phyloP scores from a whole-genome alignment of 805 yeast genomes.

The Scheffersomyces spartinae region DNA sequence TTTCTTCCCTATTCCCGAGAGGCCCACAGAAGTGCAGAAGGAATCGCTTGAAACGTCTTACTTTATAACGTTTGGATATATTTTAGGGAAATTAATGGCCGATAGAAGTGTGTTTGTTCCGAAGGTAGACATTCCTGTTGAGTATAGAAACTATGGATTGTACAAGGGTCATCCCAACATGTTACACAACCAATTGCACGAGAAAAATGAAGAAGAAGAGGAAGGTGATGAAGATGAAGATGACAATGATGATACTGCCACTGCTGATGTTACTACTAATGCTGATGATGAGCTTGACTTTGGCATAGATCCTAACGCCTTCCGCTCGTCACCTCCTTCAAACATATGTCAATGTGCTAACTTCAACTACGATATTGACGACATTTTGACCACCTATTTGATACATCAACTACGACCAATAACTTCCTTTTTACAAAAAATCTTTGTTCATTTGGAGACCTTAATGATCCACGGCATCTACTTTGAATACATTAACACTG shows the following conservation, averaged over 20 bases:
- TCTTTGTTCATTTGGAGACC: constrained; percentile 14
- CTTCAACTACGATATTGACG: constrained; percentile 22
- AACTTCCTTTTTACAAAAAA: constrained; percentile 11
- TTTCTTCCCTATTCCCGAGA: constrained; percentile 14
- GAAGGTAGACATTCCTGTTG: constrained; percentile 13
- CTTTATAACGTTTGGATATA: constrained; percentile 20
- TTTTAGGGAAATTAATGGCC: constrained; percentile 21
- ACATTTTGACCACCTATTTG: constrained; percentile 20
- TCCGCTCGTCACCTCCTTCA: too few species aligned
- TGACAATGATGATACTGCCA: constrained; percentile 11
- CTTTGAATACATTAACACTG: constrained; percentile 9
- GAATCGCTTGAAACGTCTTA: constrained; percentile 16
- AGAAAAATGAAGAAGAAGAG: constrained; percentile 8
- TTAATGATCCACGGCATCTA: constrained; percentile 25
- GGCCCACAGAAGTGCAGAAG: constrained; percentile 6
- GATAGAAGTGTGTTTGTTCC: constrained; percentile 27
- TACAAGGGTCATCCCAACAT: constrained; percentile 25
- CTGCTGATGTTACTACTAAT: too few species aligned
- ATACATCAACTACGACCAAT: constrained; percentile 25
- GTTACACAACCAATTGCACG: constrained; percentile 20
- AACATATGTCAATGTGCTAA: too few species aligned
- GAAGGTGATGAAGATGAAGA: constrained; percentile 13
- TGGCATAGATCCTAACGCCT: too few species aligned
- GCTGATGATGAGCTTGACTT: too few species aligned
- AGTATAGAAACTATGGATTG: constrained; percentile 17